These are phyloP conservation scores for Vitis hybrid DNA, from an alignment of 177 flowering plant genomes.

Conservation along the genomic window DNA sequence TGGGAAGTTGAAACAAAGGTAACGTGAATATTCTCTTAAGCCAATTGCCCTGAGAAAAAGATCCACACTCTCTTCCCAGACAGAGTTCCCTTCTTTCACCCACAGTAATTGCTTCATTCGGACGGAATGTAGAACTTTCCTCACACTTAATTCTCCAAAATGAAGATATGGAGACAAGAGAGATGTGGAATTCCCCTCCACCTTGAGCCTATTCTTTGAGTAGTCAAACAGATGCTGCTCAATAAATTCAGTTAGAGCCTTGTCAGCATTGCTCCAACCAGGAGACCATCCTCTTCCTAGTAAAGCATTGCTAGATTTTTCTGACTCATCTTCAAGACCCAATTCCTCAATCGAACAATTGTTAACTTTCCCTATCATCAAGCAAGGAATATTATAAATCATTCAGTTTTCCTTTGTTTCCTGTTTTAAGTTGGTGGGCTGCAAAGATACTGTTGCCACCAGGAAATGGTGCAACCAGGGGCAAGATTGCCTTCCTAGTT, in stretches of 20 bases:
- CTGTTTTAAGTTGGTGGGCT: neutral
- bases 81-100: slow-evolving; percentile 53
- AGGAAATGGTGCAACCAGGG: neutral
- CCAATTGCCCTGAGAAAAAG: slow-evolving; percentile 77
- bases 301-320: slow-evolving; percentile 88
- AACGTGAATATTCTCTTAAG: slow-evolving; percentile 85
- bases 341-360: slow-evolving; percentile 68
- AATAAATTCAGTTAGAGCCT: slow-evolving; percentile 58
- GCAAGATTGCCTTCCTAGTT: neutral
- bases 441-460: neutral
- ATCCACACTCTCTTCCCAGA: slow-evolving; percentile 58
- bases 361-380: slow-evolving; percentile 43
- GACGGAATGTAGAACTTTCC: slow-evolving; percentile 63
- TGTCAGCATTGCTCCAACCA: slow-evolving; percentile 90
- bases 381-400: neutral
- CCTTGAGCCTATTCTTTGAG: slow-evolving; percentile 52
- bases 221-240: slow-evolving; percentile 59
- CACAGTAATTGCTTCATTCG: slow-evolving; percentile 73
- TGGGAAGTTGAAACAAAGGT: slow-evolving; percentile 89
- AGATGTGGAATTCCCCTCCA: slow-evolving; percentile 67
- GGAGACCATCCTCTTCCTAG: slow-evolving; percentile 88
- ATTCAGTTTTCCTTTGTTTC: neutral
- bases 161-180: slow-evolving; percentile 90
- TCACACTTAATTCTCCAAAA: slow-evolving; percentile 82
- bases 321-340: slow-evolving; percentile 80